phyloP scores from a whole-genome alignment of 495 filamentous ascomycete genomes.

The Pyrenula aspistea region DNA sequence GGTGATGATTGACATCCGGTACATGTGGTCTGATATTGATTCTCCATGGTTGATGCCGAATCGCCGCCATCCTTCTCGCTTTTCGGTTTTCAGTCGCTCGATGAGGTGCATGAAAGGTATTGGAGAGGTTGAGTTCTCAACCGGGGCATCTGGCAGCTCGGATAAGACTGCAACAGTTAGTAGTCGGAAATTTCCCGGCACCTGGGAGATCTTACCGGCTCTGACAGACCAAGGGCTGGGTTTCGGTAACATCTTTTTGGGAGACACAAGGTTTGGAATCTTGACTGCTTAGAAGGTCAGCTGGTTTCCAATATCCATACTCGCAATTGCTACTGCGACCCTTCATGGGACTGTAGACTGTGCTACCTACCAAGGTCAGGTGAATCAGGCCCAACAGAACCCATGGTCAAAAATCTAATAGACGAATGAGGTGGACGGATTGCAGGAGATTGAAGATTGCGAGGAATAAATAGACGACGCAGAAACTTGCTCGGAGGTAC shows the following conservation, averaged over 20 bases:
- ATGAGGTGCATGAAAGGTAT: constrained; percentile 89
- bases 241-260: constrained; percentile 6
- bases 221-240: not conserved
- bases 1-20: constrained; percentile 94
- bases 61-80: constrained; percentile 89
- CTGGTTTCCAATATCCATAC: too few relatives aligned
- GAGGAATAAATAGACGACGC: not conserved
- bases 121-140: constrained; percentile 55
- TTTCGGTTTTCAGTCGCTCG: constrained; percentile 85
- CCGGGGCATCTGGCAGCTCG: constrained; percentile 36
- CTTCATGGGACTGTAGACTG: too few relatives aligned
- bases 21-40: constrained; percentile 97
- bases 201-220: not conserved
- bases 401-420: not conserved
- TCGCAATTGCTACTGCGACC: too few relatives aligned
- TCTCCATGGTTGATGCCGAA: constrained; percentile 66
- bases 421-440: not conserved
- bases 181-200: constrained; percentile 1
- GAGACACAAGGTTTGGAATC: not conserved
- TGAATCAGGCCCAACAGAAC: not conserved
- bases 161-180: constrained; percentile 21
- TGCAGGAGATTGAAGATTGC: not conserved
- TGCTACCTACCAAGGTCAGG: too few relatives aligned
- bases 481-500: not conserved
- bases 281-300: not conserved